Conservation (phyloP, 768 basidiomycete species). For the Holtermannia corniformis region DNA sequence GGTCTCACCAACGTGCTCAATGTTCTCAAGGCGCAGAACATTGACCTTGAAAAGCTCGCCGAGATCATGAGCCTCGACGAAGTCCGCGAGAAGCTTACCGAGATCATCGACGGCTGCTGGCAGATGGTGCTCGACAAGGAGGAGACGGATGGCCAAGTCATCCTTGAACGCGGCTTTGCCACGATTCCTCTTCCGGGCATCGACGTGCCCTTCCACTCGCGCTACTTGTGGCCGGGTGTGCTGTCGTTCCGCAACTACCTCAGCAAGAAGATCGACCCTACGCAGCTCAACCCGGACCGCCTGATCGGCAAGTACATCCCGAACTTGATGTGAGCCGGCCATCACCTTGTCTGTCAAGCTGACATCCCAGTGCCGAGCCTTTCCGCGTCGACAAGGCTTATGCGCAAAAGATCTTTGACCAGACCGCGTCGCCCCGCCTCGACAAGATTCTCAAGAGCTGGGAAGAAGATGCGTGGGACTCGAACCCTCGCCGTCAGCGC, state of each 20-base stretch:
- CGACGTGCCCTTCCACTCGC: conserved; percentile 98
- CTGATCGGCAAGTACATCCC: conserved; percentile 93
- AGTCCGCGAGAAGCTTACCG: conserved; percentile 88
- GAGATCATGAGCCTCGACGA: conserved; percentile 81
- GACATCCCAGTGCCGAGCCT: conserved; percentile 46
- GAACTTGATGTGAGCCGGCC: conserved; percentile 58
- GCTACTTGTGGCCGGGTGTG: conserved; percentile 97
- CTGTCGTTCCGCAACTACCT: conserved; percentile 95
- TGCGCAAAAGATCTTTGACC: conserved; percentile 89
- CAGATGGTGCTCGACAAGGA: conserved; percentile 68
- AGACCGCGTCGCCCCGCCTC: conserved; percentile 88
- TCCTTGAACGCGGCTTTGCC: conserved; percentile 91
- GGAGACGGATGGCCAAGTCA: conserved; percentile 74
- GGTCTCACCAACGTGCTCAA: conserved; percentile 94
- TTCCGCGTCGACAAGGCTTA: conserved; percentile 53
- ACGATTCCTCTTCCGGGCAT: conserved; percentile 93
- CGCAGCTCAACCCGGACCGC: conserved; percentile 86
- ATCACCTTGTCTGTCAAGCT: conserved; percentile 71
- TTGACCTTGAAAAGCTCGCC: conserved; percentile 73
- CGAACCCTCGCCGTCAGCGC: conserved; percentile 72
- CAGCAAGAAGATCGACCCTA: conserved; percentile 93
- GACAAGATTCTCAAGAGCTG: conserved; percentile 89
- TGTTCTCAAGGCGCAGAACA: conserved; percentile 91
- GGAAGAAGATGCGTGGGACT: conserved; percentile 84
- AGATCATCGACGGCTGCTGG: conserved; percentile 77